Evolutionary conservation across 2,329 filamentous ascomycete species (phyloP).

Genomic region (Thermoascus crustaceus): DNA sequence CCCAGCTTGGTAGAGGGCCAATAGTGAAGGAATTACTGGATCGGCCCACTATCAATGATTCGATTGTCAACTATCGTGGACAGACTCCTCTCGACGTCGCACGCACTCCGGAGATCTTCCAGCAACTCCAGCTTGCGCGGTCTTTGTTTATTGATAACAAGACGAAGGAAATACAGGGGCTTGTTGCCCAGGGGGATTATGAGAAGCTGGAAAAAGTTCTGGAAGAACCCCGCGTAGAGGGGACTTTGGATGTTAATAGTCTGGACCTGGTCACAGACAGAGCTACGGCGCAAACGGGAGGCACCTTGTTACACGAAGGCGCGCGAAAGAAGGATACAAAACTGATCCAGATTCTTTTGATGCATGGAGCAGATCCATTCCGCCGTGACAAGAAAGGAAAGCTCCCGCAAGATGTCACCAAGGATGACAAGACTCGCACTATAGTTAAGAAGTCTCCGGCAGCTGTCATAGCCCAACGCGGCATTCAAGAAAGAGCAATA

Average conservation of each 20-base stretch:
- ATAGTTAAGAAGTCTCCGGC: conserved; percentile 93
- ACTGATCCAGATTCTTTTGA: conserved; percentile 78
- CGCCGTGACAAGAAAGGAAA: conserved; percentile 91
- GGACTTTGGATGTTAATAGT: conserved; percentile 83
- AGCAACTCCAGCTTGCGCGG: conserved; percentile 81
- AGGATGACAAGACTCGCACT: conserved; percentile 78
- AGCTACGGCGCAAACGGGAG: conserved; percentile 69
- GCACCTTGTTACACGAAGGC: conserved; percentile 87
- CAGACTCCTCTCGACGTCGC: conserved; percentile 82
- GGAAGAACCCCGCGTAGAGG: conserved; percentile 77
- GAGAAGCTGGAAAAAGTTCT: conserved; percentile 69
- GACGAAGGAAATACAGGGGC: conserved; percentile 71
- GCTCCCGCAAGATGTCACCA: conserved; percentile 90
- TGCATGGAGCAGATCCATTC: conserved; percentile 95
- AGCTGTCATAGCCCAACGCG: conserved; percentile 84
- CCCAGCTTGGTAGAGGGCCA: conserved; percentile 67
- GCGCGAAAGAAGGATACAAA: conserved; percentile 78
- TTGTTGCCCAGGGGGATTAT: conserved; percentile 67
- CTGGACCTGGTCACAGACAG: conserved; percentile 79
- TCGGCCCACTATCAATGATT: conserved; percentile 77
- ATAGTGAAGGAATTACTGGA: conserved; percentile 79
- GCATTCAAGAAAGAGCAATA: conserved; percentile 95
- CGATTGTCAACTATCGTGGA: conserved; percentile 73
- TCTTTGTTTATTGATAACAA: conserved; percentile 85
- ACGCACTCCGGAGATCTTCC: conserved; percentile 88